Evolutionary conservation across 805 yeast species (phyloP).

Genomic region (Ogataea philodendri): DNA sequence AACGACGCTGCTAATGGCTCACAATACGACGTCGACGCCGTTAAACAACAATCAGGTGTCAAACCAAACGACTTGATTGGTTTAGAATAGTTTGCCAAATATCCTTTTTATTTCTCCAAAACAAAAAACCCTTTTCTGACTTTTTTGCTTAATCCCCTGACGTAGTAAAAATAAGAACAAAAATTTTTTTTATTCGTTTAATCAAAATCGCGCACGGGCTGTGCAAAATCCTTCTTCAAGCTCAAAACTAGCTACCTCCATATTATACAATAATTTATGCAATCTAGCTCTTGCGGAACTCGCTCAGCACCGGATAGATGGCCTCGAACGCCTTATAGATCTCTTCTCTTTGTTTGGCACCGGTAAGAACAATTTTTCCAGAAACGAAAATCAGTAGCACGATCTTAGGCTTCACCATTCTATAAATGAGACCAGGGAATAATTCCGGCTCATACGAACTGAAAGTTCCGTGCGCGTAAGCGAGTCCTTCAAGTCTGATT

Average conservation of each 20-base stretch:
- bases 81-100: no score
- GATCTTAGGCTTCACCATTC: conserved; percentile 99
- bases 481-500: conserved; percentile 93
- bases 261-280: conserved; percentile 11
- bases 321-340: conserved; percentile 98
- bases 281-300: conserved; percentile 69
- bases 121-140: conserved; percentile 10
- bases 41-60: conserved; percentile 2
- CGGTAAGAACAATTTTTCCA: conserved; percentile 95
- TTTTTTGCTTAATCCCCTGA: conserved; percentile 5
- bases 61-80: neutral
- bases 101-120: conserved; percentile 5
- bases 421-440: conserved; percentile 96
- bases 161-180: neutral
- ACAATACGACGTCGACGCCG: conserved; percentile 2
- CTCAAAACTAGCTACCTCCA: conserved; percentile 9
- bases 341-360: conserved; percentile 98
- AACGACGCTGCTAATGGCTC: neutral
- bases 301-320: conserved; percentile 96
- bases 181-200: conserved; percentile 3
- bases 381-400: conserved; percentile 93
- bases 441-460: conserved; percentile 97
- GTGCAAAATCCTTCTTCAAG: conserved; percentile 4
- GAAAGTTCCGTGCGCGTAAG: conserved; percentile 98
- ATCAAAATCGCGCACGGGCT: conserved; percentile 15